Evolutionary conservation across 2,329 filamentous ascomycete species (phyloP).

Genomic region (Paradendryphiella salina): DNA sequence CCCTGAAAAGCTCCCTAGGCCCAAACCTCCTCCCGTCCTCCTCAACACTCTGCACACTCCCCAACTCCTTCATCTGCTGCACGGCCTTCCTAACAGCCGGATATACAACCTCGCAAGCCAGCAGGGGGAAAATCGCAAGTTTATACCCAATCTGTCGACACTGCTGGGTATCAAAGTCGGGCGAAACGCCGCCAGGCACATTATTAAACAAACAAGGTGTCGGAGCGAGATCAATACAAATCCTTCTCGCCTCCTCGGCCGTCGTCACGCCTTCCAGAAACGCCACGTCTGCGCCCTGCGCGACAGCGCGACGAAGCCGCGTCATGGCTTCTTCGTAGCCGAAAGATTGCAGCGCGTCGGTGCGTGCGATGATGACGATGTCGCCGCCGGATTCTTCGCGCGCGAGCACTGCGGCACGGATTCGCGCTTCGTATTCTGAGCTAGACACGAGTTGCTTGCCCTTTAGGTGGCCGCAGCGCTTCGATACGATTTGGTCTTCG

Average conservation of each 20-base stretch:
- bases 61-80: slow-evolving; percentile 33
- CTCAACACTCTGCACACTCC: slow-evolving; percentile 41
- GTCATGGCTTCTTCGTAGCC: slow-evolving; percentile 61
- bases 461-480: slow-evolving; percentile 66
- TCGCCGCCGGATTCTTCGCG: slow-evolving; percentile 56
- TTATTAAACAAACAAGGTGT: slow-evolving; percentile 61
- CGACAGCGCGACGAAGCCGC: slow-evolving; percentile 56
- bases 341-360: slow-evolving; percentile 61
- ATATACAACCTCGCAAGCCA: slow-evolving; percentile 41
- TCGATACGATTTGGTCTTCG: slow-evolving; percentile 66
- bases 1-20: slow-evolving; percentile 56
- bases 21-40: slow-evolving; percentile 51
- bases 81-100: slow-evolving; percentile 38
- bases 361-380: slow-evolving; percentile 67
- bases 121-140: slow-evolving; percentile 60
- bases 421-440: slow-evolving; percentile 58
- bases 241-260: slow-evolving; percentile 54
- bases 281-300: slow-evolving; percentile 62
- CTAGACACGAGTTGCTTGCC: slow-evolving; percentile 63
- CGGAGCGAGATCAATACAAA: slow-evolving; percentile 55
- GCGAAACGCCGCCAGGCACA: slow-evolving; percentile 61
- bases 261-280: slow-evolving; percentile 63
- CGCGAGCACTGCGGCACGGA: slow-evolving; percentile 59
- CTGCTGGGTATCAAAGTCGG: slow-evolving; percentile 57
- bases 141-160: slow-evolving; percentile 61